Evolutionary conservation across 1,284 basidiomycete genomes (phyloP), one percentile per base, ranked within the genome.

Genomic region (Apiotrichum gamsii): DNA sequence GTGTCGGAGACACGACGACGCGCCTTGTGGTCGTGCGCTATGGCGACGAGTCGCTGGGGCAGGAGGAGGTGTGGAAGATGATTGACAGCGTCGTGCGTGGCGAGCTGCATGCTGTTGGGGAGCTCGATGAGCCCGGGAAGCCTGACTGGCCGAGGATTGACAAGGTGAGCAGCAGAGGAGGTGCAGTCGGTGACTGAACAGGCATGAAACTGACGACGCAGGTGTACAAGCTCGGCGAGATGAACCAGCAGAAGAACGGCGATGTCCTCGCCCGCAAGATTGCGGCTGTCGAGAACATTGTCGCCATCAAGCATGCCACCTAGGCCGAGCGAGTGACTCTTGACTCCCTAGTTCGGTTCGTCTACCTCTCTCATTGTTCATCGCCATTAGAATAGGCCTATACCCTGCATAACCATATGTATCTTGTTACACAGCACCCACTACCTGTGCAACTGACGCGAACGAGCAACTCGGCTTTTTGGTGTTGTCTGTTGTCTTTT

Each of bases 231-330:
- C 72, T 91, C 8, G 80, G 79, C 47, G 74, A 68, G 49, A 72
- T 73, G 32, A 72, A 56, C 43, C 68, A 18, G 59, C 72, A 51
- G 69, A 74, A 40, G 59, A 77, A 50, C 8, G 37, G 43, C 5
- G 54, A 65, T 20, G 29, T 59, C 6, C 33, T 43, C 0, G 66
- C 65, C 19, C 80, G 83, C 48, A 76, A 72, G 23, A 79, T 86
- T 62, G 79, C 82, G 45, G 79, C 90, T 25, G 82, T 86, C 10
- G 74, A 80, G 21, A 87, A 84, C 57, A 76, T 81, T 15, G 84
- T 89, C 13, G 87, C 87, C 37, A 84, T 85, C 79, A 90, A 90
- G 70, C 81, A 76, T 41, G 85, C 88, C 41, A 70, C 65, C 37
- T 74, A n/a, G n/a, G n/a, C n/a, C n/a, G n/a, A n/a, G n/a, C n/a